Evolutionary conservation across 1,284 basidiomycete genomes (phyloP).

Genomic region (Malassezia arunalokei): DNA sequence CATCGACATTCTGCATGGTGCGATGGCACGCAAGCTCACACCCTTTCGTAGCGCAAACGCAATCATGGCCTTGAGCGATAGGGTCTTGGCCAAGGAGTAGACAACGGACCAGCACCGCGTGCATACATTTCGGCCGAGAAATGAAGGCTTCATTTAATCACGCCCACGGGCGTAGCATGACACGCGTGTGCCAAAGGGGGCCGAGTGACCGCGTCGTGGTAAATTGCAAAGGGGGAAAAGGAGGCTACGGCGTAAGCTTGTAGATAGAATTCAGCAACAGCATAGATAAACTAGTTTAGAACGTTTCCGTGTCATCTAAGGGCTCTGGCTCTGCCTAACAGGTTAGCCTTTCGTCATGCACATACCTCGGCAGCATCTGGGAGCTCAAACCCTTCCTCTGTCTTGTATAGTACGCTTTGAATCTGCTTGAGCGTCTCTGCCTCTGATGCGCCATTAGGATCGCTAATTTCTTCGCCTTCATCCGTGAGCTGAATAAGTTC

Average conservation of each 20-base stretch:
- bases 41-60: constrained; percentile 5
- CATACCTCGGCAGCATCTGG: constrained; percentile 26
- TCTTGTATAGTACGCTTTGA: constrained; percentile 85
- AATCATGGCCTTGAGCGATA: constrained; percentile 3
- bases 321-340: constrained; percentile 3
- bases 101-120: too few relatives aligned
- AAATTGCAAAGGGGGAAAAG: too few relatives aligned
- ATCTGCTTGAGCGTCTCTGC: constrained; percentile 65
- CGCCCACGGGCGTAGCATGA: too few relatives aligned
- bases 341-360: not conserved
- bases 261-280: not conserved
- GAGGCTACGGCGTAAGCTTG: too few relatives aligned
- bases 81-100: too few relatives aligned
- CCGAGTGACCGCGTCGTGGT: too few relatives aligned
- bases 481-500: constrained; percentile 9
- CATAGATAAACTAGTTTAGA: not conserved
- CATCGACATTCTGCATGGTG: not conserved
- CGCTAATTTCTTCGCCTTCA: constrained; percentile 11
- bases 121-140: too few relatives aligned
- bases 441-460: constrained; percentile 47
- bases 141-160: too few relatives aligned
- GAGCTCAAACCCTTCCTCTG: constrained; percentile 54
- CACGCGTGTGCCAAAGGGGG: too few relatives aligned
- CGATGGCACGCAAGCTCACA: not conserved
- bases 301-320: constrained; percentile 13